phyloP scores from a whole-genome alignment of 805 yeast genomes.

The Spathaspora passalidarum region DNA sequence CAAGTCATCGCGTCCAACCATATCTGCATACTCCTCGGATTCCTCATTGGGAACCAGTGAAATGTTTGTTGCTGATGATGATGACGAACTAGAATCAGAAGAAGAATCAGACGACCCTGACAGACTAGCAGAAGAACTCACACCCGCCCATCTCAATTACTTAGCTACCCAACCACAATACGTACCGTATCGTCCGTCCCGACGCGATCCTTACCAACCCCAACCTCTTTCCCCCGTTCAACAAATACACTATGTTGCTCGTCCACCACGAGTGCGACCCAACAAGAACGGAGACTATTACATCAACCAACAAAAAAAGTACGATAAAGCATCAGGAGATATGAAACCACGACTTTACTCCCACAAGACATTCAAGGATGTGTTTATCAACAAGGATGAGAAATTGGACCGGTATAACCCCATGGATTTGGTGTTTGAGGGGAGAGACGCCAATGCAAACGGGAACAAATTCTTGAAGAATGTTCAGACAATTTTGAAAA shows the following conservation, averaged over 20 bases:
- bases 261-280: neutral
- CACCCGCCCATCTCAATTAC: slow-evolving; percentile 37
- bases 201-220: slow-evolving; percentile 3
- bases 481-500: slow-evolving; percentile 26
- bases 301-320: slow-evolving; percentile 33
- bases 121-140: slow-evolving; percentile 28
- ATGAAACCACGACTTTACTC: slow-evolving; percentile 36
- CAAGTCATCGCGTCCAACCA: neutral
- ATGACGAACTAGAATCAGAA: neutral
- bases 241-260: neutral
- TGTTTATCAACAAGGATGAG: slow-evolving; percentile 31
- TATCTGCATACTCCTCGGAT: neutral
- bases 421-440: slow-evolving; percentile 37
- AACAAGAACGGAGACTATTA: slow-evolving; percentile 27
- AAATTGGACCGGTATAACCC: slow-evolving; percentile 32
- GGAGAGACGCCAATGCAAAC: slow-evolving; percentile 19
- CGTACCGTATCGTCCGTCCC: slow-evolving; percentile 9
- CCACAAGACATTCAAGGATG: slow-evolving; percentile 38
- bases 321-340: slow-evolving; percentile 26
- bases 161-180: slow-evolving; percentile 13
- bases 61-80: neutral
- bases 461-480: slow-evolving; percentile 23
- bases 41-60: neutral
- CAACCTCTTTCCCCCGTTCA: neutral
- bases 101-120: slow-evolving; percentile 10